Percentiles rank a stretch among this genome's conserved stretches.
Conservation (phyloP, 192 early-diverging fungal genomes). For the Polychytrium aggregatum region DNA sequence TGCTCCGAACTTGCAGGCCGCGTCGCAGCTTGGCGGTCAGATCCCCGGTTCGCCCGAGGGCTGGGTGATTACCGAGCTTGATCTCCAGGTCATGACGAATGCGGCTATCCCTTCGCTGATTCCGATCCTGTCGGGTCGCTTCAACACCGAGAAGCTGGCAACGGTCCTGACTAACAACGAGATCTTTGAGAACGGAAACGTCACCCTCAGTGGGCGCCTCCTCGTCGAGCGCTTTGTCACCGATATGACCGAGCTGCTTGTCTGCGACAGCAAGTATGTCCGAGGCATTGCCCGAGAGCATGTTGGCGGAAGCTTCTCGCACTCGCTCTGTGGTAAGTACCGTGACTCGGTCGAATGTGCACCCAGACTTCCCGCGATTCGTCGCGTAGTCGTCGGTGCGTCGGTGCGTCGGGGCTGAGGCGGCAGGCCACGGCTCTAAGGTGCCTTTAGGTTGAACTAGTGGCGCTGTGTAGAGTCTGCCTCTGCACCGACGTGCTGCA, state of each 20-base stretch:
- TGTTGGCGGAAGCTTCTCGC: slow-evolving; percentile 63
- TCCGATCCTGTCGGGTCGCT: neutral
- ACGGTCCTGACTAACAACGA: no score
- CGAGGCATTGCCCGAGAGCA: slow-evolving; percentile 68
- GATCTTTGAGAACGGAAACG: no score
- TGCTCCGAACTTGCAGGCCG: no score
- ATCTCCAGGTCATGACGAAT: neutral
- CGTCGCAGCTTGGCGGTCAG: neutral
- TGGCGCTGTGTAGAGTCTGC: no score
- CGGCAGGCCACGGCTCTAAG: slow-evolving; percentile 31
- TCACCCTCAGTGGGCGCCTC: neutral
- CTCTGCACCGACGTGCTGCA: no score
- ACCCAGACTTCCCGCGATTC: neutral
- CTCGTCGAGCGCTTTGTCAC: slow-evolving; percentile 47
- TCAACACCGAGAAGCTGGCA: no score
- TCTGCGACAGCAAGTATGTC: slow-evolving; percentile 61
- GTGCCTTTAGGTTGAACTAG: slow-evolving; percentile 56
- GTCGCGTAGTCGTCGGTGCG: neutral
- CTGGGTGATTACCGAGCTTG: neutral
- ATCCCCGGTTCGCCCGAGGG: neutral
- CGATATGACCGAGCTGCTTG: slow-evolving; percentile 60
- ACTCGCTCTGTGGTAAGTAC: slow-evolving; percentile 43
- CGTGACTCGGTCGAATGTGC: no score
- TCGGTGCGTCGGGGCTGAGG: neutral
- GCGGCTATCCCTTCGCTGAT: neutral